Evolutionary conservation across 495 filamentous ascomycete species (phyloP), one percentile per base, ranked within the genome.

Genomic region (Penicillium riverlandense): DNA sequence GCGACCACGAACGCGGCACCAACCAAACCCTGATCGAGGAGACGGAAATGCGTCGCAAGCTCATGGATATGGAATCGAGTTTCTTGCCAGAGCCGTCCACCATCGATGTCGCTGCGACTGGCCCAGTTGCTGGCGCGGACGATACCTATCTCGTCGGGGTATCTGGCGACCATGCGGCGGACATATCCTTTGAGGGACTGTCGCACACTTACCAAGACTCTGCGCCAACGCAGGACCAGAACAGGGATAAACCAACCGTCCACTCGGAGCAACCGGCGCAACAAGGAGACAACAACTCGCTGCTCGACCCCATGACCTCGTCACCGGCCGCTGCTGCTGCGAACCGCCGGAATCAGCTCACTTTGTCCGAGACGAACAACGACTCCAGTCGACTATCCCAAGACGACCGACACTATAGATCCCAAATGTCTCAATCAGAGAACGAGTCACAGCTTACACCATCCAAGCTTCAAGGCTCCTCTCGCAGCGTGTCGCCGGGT

Each of bases 41-140:
- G 59, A 70, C 65, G 29, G 80, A 83, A 49, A 85, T 86, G 78
- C 71, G 74, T 40, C 71, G 70, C 43, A 84, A 86, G 58, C 58
- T 95, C 45, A 83, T 86, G 69, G 89, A 95, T 56, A 78, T 92
- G 46, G 90, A 96, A 59, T 94, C 88, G 7, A 94, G 86, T 55
- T 94, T 95, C 50, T 41, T 90, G 33, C 74, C 74, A 0, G 71
- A 74, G 27, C 58, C 71, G 3, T 78, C 74, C 1, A 71, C 69
- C 1, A 67, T 73, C 27, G 63, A 72, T 31, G 53, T 69, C 38
- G 60, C 61, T 31, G 40, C 53, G 16, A 38, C 48, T 10, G 55
- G 60, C 28, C 52, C 39, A 1, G 50, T 46, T 11, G 37, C 49
- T 9, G 67, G 69, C 28, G 59, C 51, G 9, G 67, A 72, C 34